Percentiles rank a stretch among this genome's conserved stretches.
phyloP scores from a whole-genome alignment of 2,329 filamentous ascomycete genomes.

The Alternaria arbusti region DNA sequence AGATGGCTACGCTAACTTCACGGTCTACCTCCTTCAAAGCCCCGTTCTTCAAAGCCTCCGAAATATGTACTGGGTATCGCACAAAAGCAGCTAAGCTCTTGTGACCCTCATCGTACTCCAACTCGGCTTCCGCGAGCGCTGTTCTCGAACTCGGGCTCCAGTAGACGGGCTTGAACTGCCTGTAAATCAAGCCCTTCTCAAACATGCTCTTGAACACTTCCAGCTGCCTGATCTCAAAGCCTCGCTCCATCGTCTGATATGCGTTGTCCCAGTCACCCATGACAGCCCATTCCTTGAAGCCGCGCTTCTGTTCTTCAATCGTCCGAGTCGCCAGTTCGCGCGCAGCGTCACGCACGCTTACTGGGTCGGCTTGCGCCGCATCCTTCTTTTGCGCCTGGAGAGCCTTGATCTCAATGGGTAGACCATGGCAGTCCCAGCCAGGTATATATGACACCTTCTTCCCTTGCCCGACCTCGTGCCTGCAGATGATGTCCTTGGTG shows the following conservation, averaged over 20 bases:
- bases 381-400: slow-evolving; percentile 64
- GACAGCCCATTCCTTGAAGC: slow-evolving; percentile 75
- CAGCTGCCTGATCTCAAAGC: slow-evolving; percentile 77
- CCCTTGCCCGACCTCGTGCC: slow-evolving; percentile 80
- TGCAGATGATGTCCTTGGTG: slow-evolving; percentile 89
- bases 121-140: slow-evolving; percentile 81
- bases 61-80: slow-evolving; percentile 70
- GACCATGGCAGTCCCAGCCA: slow-evolving; percentile 97
- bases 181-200: slow-evolving; percentile 72
- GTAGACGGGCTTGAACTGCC: slow-evolving; percentile 82
- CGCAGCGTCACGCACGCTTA: slow-evolving; percentile 69
- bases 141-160: slow-evolving; percentile 83
- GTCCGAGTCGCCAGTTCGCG: slow-evolving; percentile 71
- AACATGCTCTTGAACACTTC: slow-evolving; percentile 78
- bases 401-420: slow-evolving; percentile 96
- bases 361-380: slow-evolving; percentile 47
- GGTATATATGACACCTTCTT: slow-evolving; percentile 81
- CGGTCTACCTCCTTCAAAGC: slow-evolving; percentile 34
- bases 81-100: slow-evolving; percentile 77
- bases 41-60: slow-evolving; percentile 51
- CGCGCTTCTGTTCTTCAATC: slow-evolving; percentile 73
- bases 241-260: slow-evolving; percentile 80
- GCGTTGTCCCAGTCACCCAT: slow-evolving; percentile 81
- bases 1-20: slow-evolving; percentile 79
- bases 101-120: slow-evolving; percentile 82